These are phyloP conservation scores for Zygoascus sp. DNA, from an alignment of 1,139 yeast genomes.

Conservation along the genomic window DNA sequence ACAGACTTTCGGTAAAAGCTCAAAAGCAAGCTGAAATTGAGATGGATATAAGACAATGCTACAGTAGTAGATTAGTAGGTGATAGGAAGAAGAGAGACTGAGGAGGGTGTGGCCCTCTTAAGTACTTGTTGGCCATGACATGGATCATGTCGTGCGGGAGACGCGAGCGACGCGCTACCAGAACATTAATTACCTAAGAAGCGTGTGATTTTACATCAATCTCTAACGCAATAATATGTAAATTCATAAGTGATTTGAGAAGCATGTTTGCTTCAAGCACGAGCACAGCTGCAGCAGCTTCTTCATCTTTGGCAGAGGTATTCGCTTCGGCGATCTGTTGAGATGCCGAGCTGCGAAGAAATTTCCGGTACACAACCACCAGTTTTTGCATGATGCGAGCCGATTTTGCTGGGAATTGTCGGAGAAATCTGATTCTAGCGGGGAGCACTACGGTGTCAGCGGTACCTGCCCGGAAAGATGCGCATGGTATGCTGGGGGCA, in stretches of 20 bases:
- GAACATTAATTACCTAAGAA: neutral
- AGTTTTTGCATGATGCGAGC: neutral
- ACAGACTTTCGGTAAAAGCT: no score
- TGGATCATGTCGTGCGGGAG: neutral
- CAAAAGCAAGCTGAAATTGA: neutral
- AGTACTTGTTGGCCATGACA: constrained; percentile 1
- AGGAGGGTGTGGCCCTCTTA: neutral
- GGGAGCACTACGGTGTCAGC: neutral
- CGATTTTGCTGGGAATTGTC: constrained; percentile 6
- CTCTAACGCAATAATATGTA: constrained; percentile 4
- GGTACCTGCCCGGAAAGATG: neutral
- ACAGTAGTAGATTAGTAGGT: neutral
- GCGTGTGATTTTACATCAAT: constrained; percentile 4
- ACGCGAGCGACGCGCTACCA: neutral
- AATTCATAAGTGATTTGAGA: constrained; percentile 7
- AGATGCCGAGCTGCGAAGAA: no score
- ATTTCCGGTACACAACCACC: no score
- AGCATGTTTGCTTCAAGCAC: neutral
- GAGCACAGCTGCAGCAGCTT: no score
- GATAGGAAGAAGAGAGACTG: neutral
- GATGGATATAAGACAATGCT: neutral
- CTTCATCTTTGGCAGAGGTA: no score
- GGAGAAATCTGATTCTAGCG: constrained; percentile 6
- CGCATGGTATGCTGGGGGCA: neutral
- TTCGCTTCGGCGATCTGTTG: no score